Percentiles rank a stretch among this genome's conserved stretches.
Conservation (phyloP, 495 filamentous ascomycete species). For the Terfezia boudieri region DNA sequence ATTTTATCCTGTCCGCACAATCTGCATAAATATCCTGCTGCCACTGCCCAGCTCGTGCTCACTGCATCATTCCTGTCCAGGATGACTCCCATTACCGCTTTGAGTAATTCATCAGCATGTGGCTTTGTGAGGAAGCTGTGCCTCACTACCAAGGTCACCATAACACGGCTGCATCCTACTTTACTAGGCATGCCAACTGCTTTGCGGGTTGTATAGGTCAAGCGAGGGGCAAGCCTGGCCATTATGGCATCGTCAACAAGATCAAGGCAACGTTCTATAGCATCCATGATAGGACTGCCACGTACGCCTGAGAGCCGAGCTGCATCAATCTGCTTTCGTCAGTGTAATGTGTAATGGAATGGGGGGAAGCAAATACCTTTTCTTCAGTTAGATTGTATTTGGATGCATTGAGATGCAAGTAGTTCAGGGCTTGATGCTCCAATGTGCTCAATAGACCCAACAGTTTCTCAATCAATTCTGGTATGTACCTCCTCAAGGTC, state of each 20-base stretch:
- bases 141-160: constrained; percentile 68
- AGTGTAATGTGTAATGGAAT: background rate
- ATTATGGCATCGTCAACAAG: constrained; percentile 58
- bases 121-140: constrained; percentile 50
- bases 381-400: constrained; percentile 70
- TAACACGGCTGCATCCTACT: constrained; percentile 64
- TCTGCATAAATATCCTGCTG: constrained; percentile 65
- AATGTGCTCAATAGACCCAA: constrained; percentile 62
- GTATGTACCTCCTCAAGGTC: constrained; percentile 53
- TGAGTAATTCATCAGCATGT: constrained; percentile 55
- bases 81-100: constrained; percentile 51
- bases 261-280: constrained; percentile 73
- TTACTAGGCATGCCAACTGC: constrained; percentile 82
- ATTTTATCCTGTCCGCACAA: constrained; percentile 47
- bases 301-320: constrained; percentile 56
- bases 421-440: constrained; percentile 72
- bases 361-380: constrained; percentile 16
- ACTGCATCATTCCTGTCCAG: constrained; percentile 84
- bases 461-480: constrained; percentile 57
- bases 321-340: constrained; percentile 43
- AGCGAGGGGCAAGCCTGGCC: constrained; percentile 40
- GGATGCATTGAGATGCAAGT: constrained; percentile 68
- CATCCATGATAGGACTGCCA: constrained; percentile 77
- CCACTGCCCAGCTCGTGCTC: constrained; percentile 59
- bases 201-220: constrained; percentile 60